These are phyloP conservation scores for Salvia sclarea DNA, from an alignment of 305 asterid genomes.

Conservation along the genomic window DNA sequence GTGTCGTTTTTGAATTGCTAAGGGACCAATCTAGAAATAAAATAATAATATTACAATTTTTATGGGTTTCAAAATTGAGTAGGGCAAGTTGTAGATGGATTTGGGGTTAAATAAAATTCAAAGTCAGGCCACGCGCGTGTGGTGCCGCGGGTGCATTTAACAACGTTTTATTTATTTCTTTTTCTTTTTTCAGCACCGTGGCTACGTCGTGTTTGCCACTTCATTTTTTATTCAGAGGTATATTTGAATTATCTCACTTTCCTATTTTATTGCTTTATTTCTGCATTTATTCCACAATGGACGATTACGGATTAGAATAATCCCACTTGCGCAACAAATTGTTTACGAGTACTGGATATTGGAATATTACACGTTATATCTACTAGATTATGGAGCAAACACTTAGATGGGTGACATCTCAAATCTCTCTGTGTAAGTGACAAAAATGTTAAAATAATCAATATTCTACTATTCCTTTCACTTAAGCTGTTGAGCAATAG, in stretches of 20 bases:
- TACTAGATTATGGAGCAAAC: not conserved
- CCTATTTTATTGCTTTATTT: not conserved
- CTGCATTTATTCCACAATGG: constrained; percentile 17
- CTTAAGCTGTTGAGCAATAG: too few species aligned
- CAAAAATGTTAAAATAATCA: too few species aligned
- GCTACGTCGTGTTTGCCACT: constrained; percentile 19
- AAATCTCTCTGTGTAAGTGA: not conserved
- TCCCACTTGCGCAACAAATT: not conserved
- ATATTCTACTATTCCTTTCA: too few species aligned
- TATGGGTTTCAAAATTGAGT: not conserved
- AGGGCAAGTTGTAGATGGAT: not conserved
- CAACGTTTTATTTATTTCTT: not conserved
- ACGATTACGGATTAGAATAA: not conserved
- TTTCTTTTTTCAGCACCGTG: not conserved
- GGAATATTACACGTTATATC: not conserved
- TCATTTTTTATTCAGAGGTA: not conserved
- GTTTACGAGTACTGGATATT: not conserved
- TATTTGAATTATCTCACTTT: not conserved
- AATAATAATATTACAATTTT: not conserved
- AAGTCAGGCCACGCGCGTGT: constrained; percentile 36
- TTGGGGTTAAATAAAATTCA: constrained; percentile 18
- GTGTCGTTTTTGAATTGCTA: not conserved
- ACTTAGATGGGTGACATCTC: not conserved
- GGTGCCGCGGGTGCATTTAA: not conserved
- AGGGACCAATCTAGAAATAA: constrained; percentile 23